phyloP scores from a whole-genome alignment of 441 rosid species.

The Euphorbia schlechtendalii region DNA sequence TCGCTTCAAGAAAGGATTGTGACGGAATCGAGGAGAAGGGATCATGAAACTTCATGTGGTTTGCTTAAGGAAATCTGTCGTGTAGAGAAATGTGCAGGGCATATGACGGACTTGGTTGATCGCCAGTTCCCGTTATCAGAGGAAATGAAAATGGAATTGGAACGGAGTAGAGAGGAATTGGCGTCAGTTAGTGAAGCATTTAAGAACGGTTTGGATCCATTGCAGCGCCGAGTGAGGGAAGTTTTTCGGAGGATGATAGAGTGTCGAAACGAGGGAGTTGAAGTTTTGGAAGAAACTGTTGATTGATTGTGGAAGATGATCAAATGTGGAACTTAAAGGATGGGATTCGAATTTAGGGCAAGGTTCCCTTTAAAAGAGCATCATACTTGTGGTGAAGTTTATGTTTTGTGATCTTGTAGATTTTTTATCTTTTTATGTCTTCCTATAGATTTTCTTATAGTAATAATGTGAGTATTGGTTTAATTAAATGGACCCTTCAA shows the following conservation, averaged over 20 bases:
- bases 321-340: neutral
- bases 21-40: slow-evolving; percentile 39
- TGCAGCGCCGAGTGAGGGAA: slow-evolving; percentile 33
- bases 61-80: slow-evolving; percentile 34
- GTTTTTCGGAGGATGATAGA: slow-evolving; percentile 19
- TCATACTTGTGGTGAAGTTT: too few species aligned
- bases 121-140: slow-evolving; percentile 27
- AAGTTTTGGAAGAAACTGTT: neutral
- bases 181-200: slow-evolving; percentile 23
- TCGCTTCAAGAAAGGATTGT: slow-evolving; percentile 32
- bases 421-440: too few species aligned
- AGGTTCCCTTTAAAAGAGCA: too few species aligned
- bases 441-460: too few species aligned
- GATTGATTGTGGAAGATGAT: neutral
- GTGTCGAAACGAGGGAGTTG: slow-evolving; percentile 16
- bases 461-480: too few species aligned
- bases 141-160: slow-evolving; percentile 26
- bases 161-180: slow-evolving; percentile 25
- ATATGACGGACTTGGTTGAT: slow-evolving; percentile 30
- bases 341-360: neutral
- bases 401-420: neutral
- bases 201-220: slow-evolving; percentile 31
- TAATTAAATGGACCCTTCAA: too few species aligned
- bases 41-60: slow-evolving; percentile 25
- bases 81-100: slow-evolving; percentile 28